Conservation (phyloP, 495 filamentous ascomycete genomes). For the Aspergillus avenaceus region DNA sequence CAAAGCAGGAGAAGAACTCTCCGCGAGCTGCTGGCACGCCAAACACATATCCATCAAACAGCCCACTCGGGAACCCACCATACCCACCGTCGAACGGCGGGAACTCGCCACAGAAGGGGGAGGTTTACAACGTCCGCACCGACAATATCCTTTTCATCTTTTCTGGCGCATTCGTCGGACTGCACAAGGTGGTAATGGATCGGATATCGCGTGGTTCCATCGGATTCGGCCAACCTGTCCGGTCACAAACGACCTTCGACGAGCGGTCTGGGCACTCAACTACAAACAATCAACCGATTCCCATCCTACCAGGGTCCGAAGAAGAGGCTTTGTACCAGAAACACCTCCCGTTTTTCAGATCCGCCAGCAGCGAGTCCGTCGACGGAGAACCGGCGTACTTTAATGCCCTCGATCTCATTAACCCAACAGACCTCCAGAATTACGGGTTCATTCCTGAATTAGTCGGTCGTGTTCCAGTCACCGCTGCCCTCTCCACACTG, state of each 20-base stretch:
- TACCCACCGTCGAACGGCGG: constrained; percentile 33
- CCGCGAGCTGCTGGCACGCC: constrained; percentile 43
- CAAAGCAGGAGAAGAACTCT: constrained; percentile 69
- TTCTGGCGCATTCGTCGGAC: constrained; percentile 89
- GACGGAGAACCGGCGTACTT: constrained; percentile 49
- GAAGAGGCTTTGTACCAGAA: constrained; percentile 62
- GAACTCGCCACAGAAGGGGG: constrained; percentile 60
- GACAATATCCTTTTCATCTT: constrained; percentile 97
- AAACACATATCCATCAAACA: constrained; percentile 45
- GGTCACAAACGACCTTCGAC: constrained; percentile 34
- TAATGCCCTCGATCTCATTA: constrained; percentile 77
- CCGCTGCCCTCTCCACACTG: constrained; percentile 76
- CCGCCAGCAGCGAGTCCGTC: constrained; percentile 27
- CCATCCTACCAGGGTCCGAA: constrained; percentile 46
- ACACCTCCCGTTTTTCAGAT: constrained; percentile 62
- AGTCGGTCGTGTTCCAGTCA: constrained; percentile 83
- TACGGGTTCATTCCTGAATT: constrained; percentile 96
- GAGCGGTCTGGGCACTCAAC: constrained; percentile 20
- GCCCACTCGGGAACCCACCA: constrained; percentile 42
- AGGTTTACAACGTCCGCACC: constrained; percentile 86
- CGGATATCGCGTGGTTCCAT: constrained; percentile 84
- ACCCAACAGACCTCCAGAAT: constrained; percentile 77
- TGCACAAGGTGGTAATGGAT: constrained; percentile 83
- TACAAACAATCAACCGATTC: constrained; percentile 40
- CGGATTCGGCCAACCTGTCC: constrained; percentile 83